Conservation (phyloP, 257 asterid species). For the Henckelia pumila region DNA sequence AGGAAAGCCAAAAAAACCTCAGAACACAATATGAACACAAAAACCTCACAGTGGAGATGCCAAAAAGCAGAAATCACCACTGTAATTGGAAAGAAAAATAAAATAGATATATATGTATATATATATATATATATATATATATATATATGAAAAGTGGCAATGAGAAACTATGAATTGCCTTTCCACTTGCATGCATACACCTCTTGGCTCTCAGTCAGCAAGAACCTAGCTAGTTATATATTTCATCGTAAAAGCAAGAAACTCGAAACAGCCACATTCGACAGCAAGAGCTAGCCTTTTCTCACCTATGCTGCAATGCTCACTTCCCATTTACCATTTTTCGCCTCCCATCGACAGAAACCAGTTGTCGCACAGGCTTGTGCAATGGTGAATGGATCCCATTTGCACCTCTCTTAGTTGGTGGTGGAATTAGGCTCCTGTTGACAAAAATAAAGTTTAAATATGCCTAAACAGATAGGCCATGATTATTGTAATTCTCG, state of each 20-base stretch:
- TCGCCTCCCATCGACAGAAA: constrained; percentile 41
- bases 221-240: constrained; percentile 19
- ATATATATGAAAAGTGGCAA: background rate
- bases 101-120: too few species aligned
- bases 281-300: constrained; percentile 12
- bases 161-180: background rate
- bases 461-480: too few species aligned
- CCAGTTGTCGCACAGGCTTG: constrained; percentile 39
- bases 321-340: constrained; percentile 46
- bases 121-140: too few species aligned
- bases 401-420: constrained; percentile 45
- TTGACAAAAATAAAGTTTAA: background rate
- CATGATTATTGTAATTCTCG: background rate
- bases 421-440: constrained; percentile 73
- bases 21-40: background rate
- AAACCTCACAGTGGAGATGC: constrained; percentile 25
- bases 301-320: constrained; percentile 20
- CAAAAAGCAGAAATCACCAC: constrained; percentile 29
- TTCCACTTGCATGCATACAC: constrained; percentile 3
- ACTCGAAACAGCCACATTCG: constrained; percentile 20
- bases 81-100: background rate
- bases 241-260: constrained; percentile 18
- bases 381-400: constrained; percentile 35
- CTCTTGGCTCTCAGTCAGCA: background rate
- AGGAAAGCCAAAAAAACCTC: background rate